Base-by-base conservation (phyloP, 768 basidiomycete genomes). In the Suillus subaureus region DNA sequence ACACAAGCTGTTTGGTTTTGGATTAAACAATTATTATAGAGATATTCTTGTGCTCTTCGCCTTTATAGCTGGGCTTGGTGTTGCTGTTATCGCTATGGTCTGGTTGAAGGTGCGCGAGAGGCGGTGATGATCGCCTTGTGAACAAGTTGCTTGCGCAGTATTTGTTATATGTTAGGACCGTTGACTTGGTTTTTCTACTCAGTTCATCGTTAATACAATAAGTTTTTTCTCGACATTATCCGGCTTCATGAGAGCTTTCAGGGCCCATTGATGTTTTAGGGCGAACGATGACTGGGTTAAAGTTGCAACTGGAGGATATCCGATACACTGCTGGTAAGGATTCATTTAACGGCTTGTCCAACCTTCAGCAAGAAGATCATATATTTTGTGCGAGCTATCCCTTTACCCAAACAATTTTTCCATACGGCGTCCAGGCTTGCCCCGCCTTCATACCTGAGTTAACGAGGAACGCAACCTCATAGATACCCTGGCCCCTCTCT, bases 31-130 rank as follows among this genome's bases (percentile, higher is more conserved):
- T 68, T 98, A 96, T 74, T 97, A 97, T 74, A 83, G 95, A 61
- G 93, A 97, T 72, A 92, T 97, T 7, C 81, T 97, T 33, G 89
- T 97, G 52, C 73, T 94, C 61, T 94, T 96, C 69, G 96, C 86
- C 0, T 97, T 90, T 74, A 91, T 96, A 63, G 89, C 86, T 1
- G 94, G 89, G 2, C 94, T 94, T 70, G 91, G 85, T 0, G 55
- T 90, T 9, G 77, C 85, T 4, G 86, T 96, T n/a, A 87, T 95
- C 64, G 83, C 80, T 15, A 79, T 90, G 28, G 94, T 97, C 3
- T 93, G 91, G 86, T 81, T 88, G 70, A 86, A 84, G 68, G 85
- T 97, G 52, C 81, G 89, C 64, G 96, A 97, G 78, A 82, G 87
- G 68, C 85, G 93, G 64, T 96, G 63, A 77, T 58, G 42, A 28